These are phyloP conservation scores for Cordyceps cateniannulata DNA, from an alignment of 2,329 filamentous ascomycete species.

Conservation along the genomic window DNA sequence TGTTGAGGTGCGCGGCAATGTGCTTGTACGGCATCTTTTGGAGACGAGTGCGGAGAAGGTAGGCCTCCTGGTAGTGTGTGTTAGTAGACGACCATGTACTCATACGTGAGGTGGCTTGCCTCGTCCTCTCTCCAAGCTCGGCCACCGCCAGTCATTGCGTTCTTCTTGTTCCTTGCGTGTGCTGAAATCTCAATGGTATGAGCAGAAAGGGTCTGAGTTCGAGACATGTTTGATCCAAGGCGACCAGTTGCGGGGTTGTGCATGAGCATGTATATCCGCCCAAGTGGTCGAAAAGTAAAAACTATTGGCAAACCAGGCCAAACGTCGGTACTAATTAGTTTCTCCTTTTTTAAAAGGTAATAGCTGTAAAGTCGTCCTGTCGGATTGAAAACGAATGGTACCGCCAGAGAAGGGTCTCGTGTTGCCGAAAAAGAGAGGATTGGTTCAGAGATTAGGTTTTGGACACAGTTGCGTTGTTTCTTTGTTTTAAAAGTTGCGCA, in stretches of 20 bases:
- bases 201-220: constrained; percentile 39
- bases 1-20: constrained; percentile 77
- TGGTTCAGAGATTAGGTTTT: neutral
- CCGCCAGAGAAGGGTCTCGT: neutral
- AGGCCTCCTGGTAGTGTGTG: constrained; percentile 56
- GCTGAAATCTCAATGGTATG: constrained; percentile 42
- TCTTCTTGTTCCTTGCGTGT: constrained; percentile 58
- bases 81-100: too few species aligned
- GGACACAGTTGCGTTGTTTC: neutral
- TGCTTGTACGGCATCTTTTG: constrained; percentile 91
- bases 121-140: constrained; percentile 83
- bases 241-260: too few species aligned
- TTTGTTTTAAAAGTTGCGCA: constrained; percentile 5
- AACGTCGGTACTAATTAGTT: neutral
- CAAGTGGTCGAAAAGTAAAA: constrained; percentile 21
- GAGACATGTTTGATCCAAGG: constrained; percentile 50
- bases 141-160: constrained; percentile 65
- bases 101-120: constrained; percentile 50
- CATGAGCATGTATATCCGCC: too few species aligned
- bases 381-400: neutral
- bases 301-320: constrained; percentile 9
- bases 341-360: neutral
- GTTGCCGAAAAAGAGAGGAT: constrained; percentile 2
- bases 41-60: constrained; percentile 74
- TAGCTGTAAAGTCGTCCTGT: neutral